phyloP scores from a whole-genome alignment of 805 yeast species.

The Candida andamanensis region DNA sequence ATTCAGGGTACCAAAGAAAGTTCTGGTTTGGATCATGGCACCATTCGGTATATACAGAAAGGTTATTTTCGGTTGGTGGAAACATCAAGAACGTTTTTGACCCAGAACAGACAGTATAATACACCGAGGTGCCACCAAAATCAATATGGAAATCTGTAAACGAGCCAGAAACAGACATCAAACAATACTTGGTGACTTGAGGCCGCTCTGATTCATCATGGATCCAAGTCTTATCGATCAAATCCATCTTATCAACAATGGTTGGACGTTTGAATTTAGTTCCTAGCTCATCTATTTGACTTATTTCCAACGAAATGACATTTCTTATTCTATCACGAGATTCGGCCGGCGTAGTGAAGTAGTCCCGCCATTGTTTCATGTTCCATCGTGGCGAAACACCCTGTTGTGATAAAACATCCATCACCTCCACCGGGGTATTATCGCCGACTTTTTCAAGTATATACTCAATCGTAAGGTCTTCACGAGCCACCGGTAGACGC shows the following conservation, averaged over 20 bases:
- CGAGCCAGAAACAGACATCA: constrained; percentile 78
- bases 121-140: constrained; percentile 90
- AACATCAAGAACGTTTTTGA: constrained; percentile 66
- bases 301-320: constrained; percentile 77
- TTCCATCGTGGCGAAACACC: constrained; percentile 61
- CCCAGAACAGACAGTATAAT: constrained; percentile 78
- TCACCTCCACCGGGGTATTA: constrained; percentile 65
- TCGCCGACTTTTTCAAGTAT: constrained; percentile 58
- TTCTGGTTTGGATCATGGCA: constrained; percentile 61
- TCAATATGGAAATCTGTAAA: constrained; percentile 90
- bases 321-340: constrained; percentile 65
- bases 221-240: constrained; percentile 72
- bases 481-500: constrained; percentile 42
- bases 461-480: constrained; percentile 47
- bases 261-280: constrained; percentile 53
- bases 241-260: constrained; percentile 59
- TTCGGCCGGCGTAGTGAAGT: constrained; percentile 43
- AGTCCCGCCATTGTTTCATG: constrained; percentile 68
- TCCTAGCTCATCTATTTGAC: constrained; percentile 47
- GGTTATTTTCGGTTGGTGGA: constrained; percentile 68
- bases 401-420: constrained; percentile 85
- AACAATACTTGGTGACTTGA: constrained; percentile 67
- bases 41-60: constrained; percentile 66
- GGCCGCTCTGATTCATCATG: constrained; percentile 37
- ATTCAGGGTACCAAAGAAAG: constrained; percentile 58